A percentile compares a stretch with the other conserved stretches of the same genome.
phyloP scores from a whole-genome alignment of 176 grass and related monocot genomes.

The Eleusine indica region DNA sequence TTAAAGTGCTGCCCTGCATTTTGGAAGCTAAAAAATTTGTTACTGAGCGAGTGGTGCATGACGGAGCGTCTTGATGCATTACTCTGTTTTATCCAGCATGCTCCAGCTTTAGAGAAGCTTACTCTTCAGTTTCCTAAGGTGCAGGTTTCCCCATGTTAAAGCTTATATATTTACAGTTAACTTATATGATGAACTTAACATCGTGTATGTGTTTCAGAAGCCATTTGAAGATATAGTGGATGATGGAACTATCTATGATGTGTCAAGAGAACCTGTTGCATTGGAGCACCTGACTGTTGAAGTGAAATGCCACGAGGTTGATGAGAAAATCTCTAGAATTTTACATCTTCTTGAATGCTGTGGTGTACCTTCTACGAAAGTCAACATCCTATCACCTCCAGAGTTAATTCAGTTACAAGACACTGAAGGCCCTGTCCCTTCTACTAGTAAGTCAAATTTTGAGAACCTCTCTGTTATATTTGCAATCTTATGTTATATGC shows the following conservation, averaged over 20 bases:
- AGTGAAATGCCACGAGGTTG: neutral
- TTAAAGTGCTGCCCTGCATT: neutral
- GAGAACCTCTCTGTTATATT: neutral
- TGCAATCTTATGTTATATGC: neutral
- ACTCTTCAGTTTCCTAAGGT: neutral
- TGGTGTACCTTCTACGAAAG: neutral
- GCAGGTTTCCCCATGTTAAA: neutral
- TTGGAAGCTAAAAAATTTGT: neutral
- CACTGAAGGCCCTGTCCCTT: neutral
- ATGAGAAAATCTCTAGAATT: neutral
- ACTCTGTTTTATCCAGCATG: neutral
- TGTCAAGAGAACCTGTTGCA: neutral
- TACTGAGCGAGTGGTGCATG: neutral
- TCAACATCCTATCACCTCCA: neutral
- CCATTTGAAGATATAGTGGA: neutral
- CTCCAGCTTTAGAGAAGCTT: neutral
- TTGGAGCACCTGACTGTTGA: neutral
- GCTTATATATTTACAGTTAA: neutral
- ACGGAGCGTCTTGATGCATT: neutral
- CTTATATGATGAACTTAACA: neutral
- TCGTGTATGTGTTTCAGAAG: neutral
- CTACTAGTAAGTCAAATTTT: neutral
- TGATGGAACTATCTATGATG: neutral
- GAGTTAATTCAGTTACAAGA: neutral
- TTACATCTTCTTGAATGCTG: neutral